These are phyloP conservation scores for Trametes maxima DNA, from an alignment of 768 basidiomycete genomes.

Conservation along the genomic window DNA sequence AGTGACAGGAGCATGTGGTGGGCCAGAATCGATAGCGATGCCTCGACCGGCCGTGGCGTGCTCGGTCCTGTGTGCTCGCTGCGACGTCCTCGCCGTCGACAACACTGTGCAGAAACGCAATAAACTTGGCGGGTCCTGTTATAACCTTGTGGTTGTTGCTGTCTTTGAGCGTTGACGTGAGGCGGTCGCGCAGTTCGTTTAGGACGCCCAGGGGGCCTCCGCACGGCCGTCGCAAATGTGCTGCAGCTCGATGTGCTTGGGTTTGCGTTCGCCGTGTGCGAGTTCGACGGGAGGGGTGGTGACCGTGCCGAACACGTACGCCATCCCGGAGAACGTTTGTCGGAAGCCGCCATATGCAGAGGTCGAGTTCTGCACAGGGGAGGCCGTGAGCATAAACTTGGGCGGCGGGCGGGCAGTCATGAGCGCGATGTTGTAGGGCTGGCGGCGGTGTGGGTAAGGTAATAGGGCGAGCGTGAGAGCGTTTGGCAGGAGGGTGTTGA, in stretches of 20 bases:
- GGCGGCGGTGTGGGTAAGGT: conserved; percentile 57
- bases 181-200: conserved; percentile 50
- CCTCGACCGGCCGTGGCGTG: not conserved
- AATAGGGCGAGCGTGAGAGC: conserved; percentile 63
- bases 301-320: conserved; percentile 28
- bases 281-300: conserved; percentile 60
- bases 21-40: conserved; percentile 25
- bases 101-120: conserved; percentile 7
- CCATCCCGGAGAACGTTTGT: conserved; percentile 10
- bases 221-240: conserved; percentile 69
- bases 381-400: conserved; percentile 14
- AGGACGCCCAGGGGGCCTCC: conserved; percentile 65
- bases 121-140: conserved; percentile 26
- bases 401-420: conserved; percentile 6
- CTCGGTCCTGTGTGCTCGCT: not conserved
- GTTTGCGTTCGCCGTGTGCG: conserved; percentile 64
- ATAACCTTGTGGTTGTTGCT: conserved; percentile 2
- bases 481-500: conserved; percentile 46
- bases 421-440: conserved; percentile 32
- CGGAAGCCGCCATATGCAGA: conserved; percentile 20
- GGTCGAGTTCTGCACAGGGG: conserved; percentile 10
- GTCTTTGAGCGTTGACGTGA: conserved; percentile 39
- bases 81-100: conserved; percentile 12
- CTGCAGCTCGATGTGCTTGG: conserved; percentile 61
- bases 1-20: conserved; percentile 18